These are phyloP conservation scores for Stemphylium beticola DNA, from an alignment of 2,329 filamentous ascomycete species.

Conservation along the genomic window DNA sequence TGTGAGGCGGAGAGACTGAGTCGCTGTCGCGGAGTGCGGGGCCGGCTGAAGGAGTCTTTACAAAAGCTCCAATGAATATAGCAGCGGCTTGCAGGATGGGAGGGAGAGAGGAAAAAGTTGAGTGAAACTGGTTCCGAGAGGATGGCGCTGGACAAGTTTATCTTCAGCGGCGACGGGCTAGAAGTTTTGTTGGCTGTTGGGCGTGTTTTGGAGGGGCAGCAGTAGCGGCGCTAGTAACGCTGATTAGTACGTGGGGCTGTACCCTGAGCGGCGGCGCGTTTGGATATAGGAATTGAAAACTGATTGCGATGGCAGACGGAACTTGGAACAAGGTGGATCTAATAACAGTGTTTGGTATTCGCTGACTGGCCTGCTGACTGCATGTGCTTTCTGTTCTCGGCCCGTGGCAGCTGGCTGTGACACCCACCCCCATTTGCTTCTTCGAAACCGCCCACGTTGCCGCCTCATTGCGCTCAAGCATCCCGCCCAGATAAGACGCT, in stretches of 20 bases:
- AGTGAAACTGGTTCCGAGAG: conserved; percentile 4
- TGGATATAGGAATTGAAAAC: conserved; percentile 24
- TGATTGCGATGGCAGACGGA: conserved; percentile 13
- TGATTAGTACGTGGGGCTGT: conserved; percentile 33
- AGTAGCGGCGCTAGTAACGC: conserved; percentile 22
- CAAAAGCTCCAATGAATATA: conserved; percentile 19
- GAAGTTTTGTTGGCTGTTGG: conserved; percentile 34
- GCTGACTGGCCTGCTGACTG: conserved; percentile 21
- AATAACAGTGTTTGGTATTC: conserved; percentile 8
- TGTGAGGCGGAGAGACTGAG: conserved; percentile 12
- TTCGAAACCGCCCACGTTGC: conserved; percentile 32
- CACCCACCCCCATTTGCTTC: conserved; percentile 23
- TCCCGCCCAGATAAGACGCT: conserved; percentile 37
- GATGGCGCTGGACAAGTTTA: conserved; percentile 30
- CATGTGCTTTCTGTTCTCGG: background rate
- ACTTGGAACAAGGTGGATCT: conserved; percentile 10
- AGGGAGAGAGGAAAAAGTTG: conserved; percentile 4
- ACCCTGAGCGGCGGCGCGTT: conserved; percentile 24
- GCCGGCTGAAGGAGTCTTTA: conserved; percentile 21
- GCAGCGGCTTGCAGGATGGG: conserved; percentile 2
- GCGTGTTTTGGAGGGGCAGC: conserved; percentile 32
- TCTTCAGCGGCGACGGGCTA: conserved; percentile 25
- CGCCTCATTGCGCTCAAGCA: conserved; percentile 28
- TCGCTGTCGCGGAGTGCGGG: conserved; percentile 22
- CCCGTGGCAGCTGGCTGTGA: conserved; percentile 15